Evolutionary conservation across 805 yeast species (phyloP), one percentile per base, ranked within the genome.

Genomic region (Metschnikowia amazonensis): DNA sequence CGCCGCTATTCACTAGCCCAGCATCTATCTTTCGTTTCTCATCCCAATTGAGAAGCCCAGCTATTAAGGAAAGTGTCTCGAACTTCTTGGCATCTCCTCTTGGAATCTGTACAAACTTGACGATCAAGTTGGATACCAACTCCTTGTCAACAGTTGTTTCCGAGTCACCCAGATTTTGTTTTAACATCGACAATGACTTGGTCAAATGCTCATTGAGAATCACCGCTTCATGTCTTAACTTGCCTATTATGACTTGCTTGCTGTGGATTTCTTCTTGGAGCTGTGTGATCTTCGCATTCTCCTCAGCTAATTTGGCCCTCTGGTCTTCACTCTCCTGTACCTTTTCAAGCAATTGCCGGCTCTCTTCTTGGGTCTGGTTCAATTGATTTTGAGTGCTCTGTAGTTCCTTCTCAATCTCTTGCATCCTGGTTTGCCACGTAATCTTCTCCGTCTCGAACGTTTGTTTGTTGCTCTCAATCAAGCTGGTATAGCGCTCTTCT

Each of bases 11-110:
- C 24, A 77, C 60, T 43, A 88, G 66, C 0, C 96, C 96, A 1
- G 95, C 95, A 49, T 82, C 86, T 20, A 80, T 69, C 57, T 77
- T 81, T 61, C 86, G 81, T 36, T 77, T 82, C 41, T 88, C 94
- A 63, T 86, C 92, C 99, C 99, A 94, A 47, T 79, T 84, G 47
- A 94, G 71, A 53, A 84, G 82, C 48, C 87, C 86, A 9, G 96
- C 78, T 34, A 94, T 84, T 48, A 94, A 75, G 60, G 81, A 86
- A 40, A 94, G 73, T 3, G 94, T 96, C 72, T 94, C 98, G 61
- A 86, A 94, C 65, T 94, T 89, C 66, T 90, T 92, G 7, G 96
- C 78, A 62, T 94, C 99, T 1, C 94, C 96, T 49, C 99, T 74
- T 5, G 96, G 97, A 25, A 92, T 72, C 28, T 84, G 84, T 14